These are phyloP conservation scores for Plasmodium fragile DNA, from an alignment of 169 alveolate genomes.

Conservation along the genomic window DNA sequence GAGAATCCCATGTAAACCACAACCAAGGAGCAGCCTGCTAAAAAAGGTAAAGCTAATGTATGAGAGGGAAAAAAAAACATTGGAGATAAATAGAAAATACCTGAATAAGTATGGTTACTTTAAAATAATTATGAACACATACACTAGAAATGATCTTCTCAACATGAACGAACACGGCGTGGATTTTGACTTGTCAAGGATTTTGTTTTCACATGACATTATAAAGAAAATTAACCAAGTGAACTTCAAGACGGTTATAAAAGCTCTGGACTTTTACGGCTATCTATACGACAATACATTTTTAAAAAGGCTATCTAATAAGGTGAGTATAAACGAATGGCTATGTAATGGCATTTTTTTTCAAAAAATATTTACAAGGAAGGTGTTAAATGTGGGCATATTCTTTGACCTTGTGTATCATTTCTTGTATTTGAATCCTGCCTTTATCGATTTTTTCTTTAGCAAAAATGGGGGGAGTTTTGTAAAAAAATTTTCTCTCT, in stretches of 20 bases:
- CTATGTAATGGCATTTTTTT: constrained; percentile 23
- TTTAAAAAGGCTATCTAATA: constrained; percentile 61
- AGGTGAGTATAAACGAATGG: constrained; percentile 49
- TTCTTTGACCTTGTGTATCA: constrained; percentile 46
- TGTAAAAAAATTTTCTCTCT: constrained; percentile 23
- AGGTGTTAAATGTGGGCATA: constrained; percentile 16
- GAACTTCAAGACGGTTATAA: constrained; percentile 47
- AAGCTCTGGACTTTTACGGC: constrained; percentile 59
- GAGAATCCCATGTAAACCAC: not conserved
- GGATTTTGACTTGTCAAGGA: constrained; percentile 30
- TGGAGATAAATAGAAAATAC: constrained; percentile 36
- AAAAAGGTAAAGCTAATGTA: constrained; percentile 43
- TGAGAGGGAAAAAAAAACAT: constrained; percentile 40
- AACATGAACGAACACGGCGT: constrained; percentile 21
- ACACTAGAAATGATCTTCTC: constrained; percentile 11
- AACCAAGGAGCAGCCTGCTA: not conserved
- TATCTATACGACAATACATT: constrained; percentile 43
- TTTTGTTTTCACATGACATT: constrained; percentile 38
- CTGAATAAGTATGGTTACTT: constrained; percentile 56
- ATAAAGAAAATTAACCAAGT: constrained; percentile 23
- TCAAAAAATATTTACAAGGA: constrained; percentile 17
- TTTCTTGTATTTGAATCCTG: constrained; percentile 17
- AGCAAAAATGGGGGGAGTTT: constrained; percentile 34
- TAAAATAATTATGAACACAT: constrained; percentile 41
- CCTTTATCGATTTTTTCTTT: constrained; percentile 34